Evolutionary conservation across 176 grass and related monocot genomes (phyloP), one percentile per base, ranked within the genome.

Genomic region (Avena sativa): DNA sequence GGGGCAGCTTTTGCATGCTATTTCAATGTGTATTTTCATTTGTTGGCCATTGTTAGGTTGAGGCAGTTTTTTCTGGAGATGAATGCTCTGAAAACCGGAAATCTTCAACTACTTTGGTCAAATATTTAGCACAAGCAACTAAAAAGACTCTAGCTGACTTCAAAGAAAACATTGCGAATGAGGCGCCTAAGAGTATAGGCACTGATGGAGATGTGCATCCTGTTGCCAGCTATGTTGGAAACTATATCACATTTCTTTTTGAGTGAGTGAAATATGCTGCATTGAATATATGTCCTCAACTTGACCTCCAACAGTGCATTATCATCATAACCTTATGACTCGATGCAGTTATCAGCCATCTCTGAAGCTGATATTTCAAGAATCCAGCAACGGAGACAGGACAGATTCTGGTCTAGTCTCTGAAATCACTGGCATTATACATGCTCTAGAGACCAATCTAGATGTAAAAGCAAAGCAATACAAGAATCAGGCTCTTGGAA

Each of bases 211-310:
- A 78, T 83, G 80, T 94, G 65, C 90, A 94, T 82, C 88, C 84
- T 74, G 4, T 92, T 20, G 85, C 94, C 17, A 94, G 86, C 83
- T 94, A 94, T 55, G 90, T 94, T 53, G 87, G 88, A 89, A 89
- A 94, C 50, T 92, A 90, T 46, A 78, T 88, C 34, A 92, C 92
- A 9, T 87, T 87, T 65, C 73, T 92, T 25, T 88, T 94, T 67
- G 86, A 97, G 92, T 94, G 78, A 89, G 94, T 89, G 47, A 44
- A 82, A 82, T 28, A 58, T 91, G 63, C 15, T 40, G 32, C 57
- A 65, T 71, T 51, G 47, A 10, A 19, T 38, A 51, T 51, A 79
- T 88, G 6, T 83, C 9, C 46, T 77, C 2, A 28, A n/a, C 51
- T 67, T n/a, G 15, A 34, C 12, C 16, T 47, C 15, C 21, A 34